Base-by-base conservation (phyloP, 306 rosid genomes). In the Dicorynia guianensis region DNA sequence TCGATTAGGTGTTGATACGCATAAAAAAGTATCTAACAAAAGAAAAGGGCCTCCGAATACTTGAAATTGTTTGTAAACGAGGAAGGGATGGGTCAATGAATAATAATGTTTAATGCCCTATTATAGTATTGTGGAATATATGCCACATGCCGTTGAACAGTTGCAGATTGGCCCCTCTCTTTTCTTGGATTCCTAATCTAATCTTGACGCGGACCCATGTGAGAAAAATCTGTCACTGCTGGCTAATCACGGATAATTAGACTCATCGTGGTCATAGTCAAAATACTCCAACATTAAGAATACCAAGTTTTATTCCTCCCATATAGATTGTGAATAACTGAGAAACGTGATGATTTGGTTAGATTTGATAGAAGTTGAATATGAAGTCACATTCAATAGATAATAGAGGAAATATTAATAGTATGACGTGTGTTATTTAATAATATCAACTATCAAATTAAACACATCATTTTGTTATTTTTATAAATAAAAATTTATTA, bases 101-200 rank as follows among this genome's bases (percentile, higher is more conserved):
- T n/a, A n/a, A n/a, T n/a, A n/a, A n/a, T n/a, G n/a, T n/a, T n/a
- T n/a, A n/a, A n/a, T n/a, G n/a, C 30, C 30, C 2, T 25, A 84
- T 61, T 76, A 54, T 71, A 72, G 65, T 71, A 61, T 71, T 35
- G 47, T 80, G 79, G 84, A 83, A 83, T 76, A 71, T 74, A 74
- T 88, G 79, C 81, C 67, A 59, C 72, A 50, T 65, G 81, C 43
- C 58, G 44, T 50, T 75, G 64, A 70, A 83, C 57, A 60, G 18
- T 75, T 19, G 61, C 71, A 74, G 44, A 74, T 58, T 17, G 71
- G 72, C 54, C 55, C 69, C 20, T 69, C 56, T 44, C 84, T 60
- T 80, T 73, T 13, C 7, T 0, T 8, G 48, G 19, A 63, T 57
- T 61, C 43, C 75, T 65, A 49, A 74, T 74, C 74, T 47, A 61